A percentile compares a stretch with the other conserved stretches of the same genome.
Conservation (phyloP, 306 rosid genomes). For the Cicer cuneatum region DNA sequence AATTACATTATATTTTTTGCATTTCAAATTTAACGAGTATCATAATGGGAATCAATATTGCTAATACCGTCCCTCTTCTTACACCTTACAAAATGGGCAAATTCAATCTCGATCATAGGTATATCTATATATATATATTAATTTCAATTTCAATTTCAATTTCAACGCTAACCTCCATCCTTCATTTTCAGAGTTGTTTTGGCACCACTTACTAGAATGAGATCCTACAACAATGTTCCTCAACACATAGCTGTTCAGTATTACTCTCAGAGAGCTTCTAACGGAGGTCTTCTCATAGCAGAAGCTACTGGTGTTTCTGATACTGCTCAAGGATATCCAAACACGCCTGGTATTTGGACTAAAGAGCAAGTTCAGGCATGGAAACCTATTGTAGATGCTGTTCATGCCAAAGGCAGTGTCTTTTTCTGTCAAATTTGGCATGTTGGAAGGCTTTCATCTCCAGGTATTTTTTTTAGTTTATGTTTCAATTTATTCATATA, state of each 20-base stretch:
- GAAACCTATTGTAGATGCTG: slow-evolving; percentile 58
- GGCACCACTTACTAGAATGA: slow-evolving; percentile 7
- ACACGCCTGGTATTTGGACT: slow-evolving; percentile 60
- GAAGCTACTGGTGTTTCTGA: slow-evolving; percentile 45
- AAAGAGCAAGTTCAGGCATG: slow-evolving; percentile 63
- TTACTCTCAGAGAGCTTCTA: slow-evolving; percentile 34
- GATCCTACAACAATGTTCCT: slow-evolving; percentile 36
- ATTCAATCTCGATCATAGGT: slow-evolving; percentile 45
- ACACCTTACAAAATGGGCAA: slow-evolving; percentile 47
- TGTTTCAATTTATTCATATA: too few relatives aligned
- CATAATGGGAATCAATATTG: neutral
- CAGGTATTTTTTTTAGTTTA: slow-evolving; percentile 20
- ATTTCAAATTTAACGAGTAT: neutral
- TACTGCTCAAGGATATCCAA: slow-evolving; percentile 52
- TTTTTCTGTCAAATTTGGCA: slow-evolving; percentile 72
- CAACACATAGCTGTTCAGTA: slow-evolving; percentile 1
- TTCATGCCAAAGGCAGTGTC: slow-evolving; percentile 60
- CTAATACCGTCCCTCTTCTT: slow-evolving; percentile 20
- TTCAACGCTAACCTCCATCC: neutral
- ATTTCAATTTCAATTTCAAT: neutral
- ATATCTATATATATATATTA: neutral
- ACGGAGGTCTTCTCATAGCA: slow-evolving; percentile 23
- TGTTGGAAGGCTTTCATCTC: slow-evolving; percentile 52
- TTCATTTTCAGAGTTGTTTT: slow-evolving; percentile 33
- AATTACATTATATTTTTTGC: neutral